phyloP scores from a whole-genome alignment of 192 early-diverging fungal genomes.

The Oehlia diaphana region DNA sequence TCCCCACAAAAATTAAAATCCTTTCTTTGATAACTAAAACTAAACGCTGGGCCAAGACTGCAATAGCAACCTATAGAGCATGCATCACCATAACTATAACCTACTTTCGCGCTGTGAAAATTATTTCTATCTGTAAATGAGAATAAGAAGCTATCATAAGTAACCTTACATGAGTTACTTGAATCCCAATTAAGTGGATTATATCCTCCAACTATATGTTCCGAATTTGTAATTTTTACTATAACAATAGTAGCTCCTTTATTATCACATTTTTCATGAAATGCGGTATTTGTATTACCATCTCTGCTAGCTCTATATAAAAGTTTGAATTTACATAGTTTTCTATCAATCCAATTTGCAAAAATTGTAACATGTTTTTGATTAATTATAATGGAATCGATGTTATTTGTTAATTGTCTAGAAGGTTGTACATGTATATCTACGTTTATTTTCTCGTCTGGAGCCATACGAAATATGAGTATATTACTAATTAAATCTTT shows the following conservation, averaged over 20 bases:
- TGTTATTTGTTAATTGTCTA: not conserved
- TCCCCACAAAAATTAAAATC: no score
- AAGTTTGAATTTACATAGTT: not conserved
- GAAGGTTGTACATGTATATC: not conserved
- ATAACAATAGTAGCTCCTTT: not conserved
- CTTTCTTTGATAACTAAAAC: not conserved
- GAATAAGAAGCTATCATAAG: no score
- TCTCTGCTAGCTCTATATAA: constrained; percentile 1
- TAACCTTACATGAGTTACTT: no score
- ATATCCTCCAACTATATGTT: constrained; percentile 11
- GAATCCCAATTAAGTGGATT: not conserved
- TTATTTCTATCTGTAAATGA: not conserved
- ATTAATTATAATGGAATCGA: not conserved
- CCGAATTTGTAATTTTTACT: not conserved
- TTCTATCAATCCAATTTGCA: not conserved
- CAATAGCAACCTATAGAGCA: not conserved
- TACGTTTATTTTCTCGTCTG: not conserved
- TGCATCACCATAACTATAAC: not conserved
- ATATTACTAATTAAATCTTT: not conserved
- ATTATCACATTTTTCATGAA: not conserved
- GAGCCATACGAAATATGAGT: no score
- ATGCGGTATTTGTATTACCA: no score
- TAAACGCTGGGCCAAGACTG: not conserved
- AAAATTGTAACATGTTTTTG: not conserved
- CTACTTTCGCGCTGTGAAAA: not conserved